Base-by-base conservation (phyloP, 1,284 basidiomycete species). In the Trichosporon sp. region DNA sequence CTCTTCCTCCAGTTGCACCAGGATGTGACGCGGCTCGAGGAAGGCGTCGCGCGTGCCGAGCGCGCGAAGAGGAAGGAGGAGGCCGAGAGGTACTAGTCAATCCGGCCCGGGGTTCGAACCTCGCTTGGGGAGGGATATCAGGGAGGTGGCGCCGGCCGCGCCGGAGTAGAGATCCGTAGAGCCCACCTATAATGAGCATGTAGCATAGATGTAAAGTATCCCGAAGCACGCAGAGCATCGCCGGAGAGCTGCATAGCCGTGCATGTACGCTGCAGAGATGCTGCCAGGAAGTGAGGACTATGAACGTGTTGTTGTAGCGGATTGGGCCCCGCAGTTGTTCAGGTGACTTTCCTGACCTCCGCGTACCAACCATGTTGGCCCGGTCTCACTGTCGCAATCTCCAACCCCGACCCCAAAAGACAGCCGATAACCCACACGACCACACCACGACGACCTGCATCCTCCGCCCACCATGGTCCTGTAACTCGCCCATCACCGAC, bases 1-100 rank as follows among this genome's bases (percentile, higher is more conserved):
- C 68, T 81, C 51, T 82, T 82, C 63, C 65, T 82, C 4, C 74
- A 76, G 18, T 42, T 82, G 53, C 80, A 81, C 68, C 73, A 78
- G 47, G 74, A 77, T 31, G 65, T 81, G 31, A 74, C 78, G 47
- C 66, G 38, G 18, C 70, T 81, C 51, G 80, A 82, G 68, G 77
- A 78, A 47, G 70, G 68, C 1, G 78, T 80, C 8, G 56, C 71
- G 18, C 69, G 70, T 9, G 65, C 74, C 9, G 80, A 82, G 68
- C 70, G 78, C 21, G 68, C 69, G 35, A 73, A 70, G 62, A 65
- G 70, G 38, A 74, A 73, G 65, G 77, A 77, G 65, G 64, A 74
- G 9, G 75, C 75, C 13, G 67, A 65, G 66, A 65, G 76, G 44
- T 82, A 75, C 68, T 82, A 68, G 66, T 25, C n/a, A 56, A 42